Percentiles rank a stretch among this genome's conserved stretches.
Evolutionary conservation across 1,139 yeast species (phyloP).

Genomic region (Candida smagusa): DNA sequence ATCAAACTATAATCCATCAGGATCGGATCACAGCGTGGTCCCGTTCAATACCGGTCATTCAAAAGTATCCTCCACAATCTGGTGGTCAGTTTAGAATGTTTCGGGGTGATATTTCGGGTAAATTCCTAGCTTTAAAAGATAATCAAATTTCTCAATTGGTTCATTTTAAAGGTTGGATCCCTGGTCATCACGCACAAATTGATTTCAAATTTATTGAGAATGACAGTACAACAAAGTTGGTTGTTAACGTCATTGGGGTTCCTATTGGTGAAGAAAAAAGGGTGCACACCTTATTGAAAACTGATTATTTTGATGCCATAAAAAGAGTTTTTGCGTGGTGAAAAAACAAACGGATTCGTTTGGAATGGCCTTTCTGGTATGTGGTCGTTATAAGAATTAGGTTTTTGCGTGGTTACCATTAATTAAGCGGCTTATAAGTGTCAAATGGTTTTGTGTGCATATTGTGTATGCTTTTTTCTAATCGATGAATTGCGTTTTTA

Average conservation of each 20-base stretch:
- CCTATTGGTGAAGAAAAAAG: constrained; percentile 4
- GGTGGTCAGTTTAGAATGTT: constrained; percentile 4
- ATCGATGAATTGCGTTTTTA: too few relatives aligned
- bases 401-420: too few relatives aligned
- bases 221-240: constrained; percentile 1
- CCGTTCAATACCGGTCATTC: constrained; percentile 3
- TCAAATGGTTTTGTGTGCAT: too few relatives aligned
- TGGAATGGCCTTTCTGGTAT: too few relatives aligned
- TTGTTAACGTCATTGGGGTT: constrained; percentile 3
- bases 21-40: constrained; percentile 4
- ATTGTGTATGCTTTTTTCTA: too few relatives aligned
- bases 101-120: constrained; percentile 2
- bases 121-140: neutral
- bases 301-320: constrained; percentile 3
- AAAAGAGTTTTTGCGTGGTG: constrained; percentile 5
- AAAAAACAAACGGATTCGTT: neutral
- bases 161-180: constrained; percentile 2
- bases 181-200: constrained; percentile 5
- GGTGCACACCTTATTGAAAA: neutral
- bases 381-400: too few relatives aligned
- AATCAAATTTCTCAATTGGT: constrained; percentile 1
- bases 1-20: constrained; percentile 1
- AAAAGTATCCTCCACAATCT: constrained; percentile 2
- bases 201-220: constrained; percentile 1
- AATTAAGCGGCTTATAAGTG: too few relatives aligned